Evolutionary conservation across 768 basidiomycete genomes (phyloP), one percentile per base, ranked within the genome.

Genomic region (Trametopsis cervina): DNA sequence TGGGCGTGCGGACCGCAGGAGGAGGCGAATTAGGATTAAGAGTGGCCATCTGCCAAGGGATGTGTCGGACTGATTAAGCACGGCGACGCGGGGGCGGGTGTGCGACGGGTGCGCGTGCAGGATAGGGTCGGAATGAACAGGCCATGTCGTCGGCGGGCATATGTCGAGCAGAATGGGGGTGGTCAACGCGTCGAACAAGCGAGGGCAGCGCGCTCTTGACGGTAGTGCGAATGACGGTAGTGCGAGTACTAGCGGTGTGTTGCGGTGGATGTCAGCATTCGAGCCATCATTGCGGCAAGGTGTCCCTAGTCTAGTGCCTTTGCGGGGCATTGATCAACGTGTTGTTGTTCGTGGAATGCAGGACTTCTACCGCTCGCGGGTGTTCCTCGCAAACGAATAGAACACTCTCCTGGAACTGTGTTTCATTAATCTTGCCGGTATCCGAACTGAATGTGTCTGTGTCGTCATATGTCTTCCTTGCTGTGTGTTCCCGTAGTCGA

Each of bases 311-410:
- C 47, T 52, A 52, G 51, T 47, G 42, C 46, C 42, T 22, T 44
- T 52, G 23, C 40, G 43, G 50, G 25, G 41, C 26, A 35, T 24
- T 52, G 51, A 52, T 52, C 51, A 46, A 52, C 46, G 51, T 29
- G 51, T 43, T 35, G 23, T 49, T 15, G 42, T 24, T 42, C 18
- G 36, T 26, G 27, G 42, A 52, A 29, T 13, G 29, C 39, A 41
- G 15, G 29, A 22, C 22, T 24, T 20, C 46, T 44, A 35, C 51
- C 51, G 51, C 40, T 52, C 51, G 46, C 51, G 51, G 29, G 26
- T 21, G 21, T 15, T 17, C 11, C 35, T 26, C 13, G 46, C 42
- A 45, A 47, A 52, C 51, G 51, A 52, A 52, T 52, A 52, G 51
- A 52, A 52, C 29, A 20, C 27, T 52, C 25, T 24, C 40, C 38